phyloP scores from a whole-genome alignment of 1,284 basidiomycete genomes.

The Nidula niveotomentosa region DNA sequence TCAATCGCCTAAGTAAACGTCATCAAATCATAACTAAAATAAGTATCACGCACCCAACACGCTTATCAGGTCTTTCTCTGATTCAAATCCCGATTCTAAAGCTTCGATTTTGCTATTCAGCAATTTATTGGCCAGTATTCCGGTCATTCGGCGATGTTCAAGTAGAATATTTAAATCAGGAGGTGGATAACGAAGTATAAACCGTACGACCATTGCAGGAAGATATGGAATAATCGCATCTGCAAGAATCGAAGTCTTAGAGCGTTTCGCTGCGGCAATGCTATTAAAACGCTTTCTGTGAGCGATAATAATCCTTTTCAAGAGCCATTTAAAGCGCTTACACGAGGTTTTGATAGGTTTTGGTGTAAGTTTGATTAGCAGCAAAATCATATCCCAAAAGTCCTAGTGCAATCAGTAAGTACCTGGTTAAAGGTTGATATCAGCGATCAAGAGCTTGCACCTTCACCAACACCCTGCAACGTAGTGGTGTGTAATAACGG shows the following conservation, averaged over 20 bases:
- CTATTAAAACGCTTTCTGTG: neutral
- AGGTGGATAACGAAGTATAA: neutral
- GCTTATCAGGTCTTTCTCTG: slow-evolving; percentile 14
- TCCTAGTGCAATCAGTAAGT: slow-evolving; percentile 2
- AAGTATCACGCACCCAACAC: slow-evolving; percentile 8
- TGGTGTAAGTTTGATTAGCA: slow-evolving; percentile 8
- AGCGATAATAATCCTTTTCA: neutral
- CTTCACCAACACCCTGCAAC: slow-evolving; percentile 14
- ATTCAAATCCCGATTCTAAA: slow-evolving; percentile 9
- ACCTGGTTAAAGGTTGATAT: neutral
- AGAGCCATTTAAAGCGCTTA: neutral
- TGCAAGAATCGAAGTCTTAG: neutral
- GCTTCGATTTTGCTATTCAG: slow-evolving; percentile 10
- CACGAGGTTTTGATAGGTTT: neutral
- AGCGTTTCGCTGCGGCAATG: neutral
- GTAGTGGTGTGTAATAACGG: slow-evolving; percentile 12
- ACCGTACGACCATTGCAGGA: neutral
- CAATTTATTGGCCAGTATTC: slow-evolving; percentile 7
- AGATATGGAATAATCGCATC: neutral
- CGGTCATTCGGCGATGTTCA: slow-evolving; percentile 9
- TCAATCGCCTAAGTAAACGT: neutral
- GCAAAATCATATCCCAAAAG: slow-evolving; percentile 14
- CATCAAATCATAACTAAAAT: neutral
- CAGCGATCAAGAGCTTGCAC: slow-evolving; percentile 1
- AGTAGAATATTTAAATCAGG: slow-evolving; percentile 1